Evolutionary conservation across 2,329 filamentous ascomycete genomes (phyloP).

Genomic region (Xylariaceae sp.): DNA sequence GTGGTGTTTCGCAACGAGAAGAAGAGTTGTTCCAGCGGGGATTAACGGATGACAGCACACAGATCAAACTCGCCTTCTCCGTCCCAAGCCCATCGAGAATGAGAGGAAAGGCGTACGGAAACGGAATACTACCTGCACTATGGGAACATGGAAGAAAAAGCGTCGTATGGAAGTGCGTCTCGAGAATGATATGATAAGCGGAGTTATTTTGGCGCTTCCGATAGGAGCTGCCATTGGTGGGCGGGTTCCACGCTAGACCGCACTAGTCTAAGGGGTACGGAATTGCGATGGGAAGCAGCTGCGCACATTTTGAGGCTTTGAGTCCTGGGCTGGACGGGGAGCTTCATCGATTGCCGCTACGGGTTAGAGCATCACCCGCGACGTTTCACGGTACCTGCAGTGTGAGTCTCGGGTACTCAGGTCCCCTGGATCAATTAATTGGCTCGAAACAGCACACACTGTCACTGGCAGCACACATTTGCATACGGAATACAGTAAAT

Average conservation of each 20-base stretch:
- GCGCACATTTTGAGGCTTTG: not conserved
- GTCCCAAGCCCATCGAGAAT: constrained; percentile 1
- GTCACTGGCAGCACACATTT: too few species aligned
- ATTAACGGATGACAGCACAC: constrained; percentile 20
- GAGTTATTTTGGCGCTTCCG: constrained; percentile 13
- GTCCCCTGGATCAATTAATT: too few species aligned
- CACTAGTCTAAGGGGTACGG: not conserved
- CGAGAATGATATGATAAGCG: constrained; percentile 9
- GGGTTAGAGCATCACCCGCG: not conserved
- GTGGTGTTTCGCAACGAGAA: not conserved
- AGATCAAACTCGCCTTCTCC: constrained; percentile 8
- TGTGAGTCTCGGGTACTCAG: too few species aligned
- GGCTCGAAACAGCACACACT: too few species aligned
- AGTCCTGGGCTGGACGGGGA: not conserved
- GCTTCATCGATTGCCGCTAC: not conserved
- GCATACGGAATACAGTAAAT: too few species aligned
- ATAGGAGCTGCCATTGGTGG: constrained; percentile 15
- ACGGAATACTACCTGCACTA: not conserved
- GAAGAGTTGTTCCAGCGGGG: constrained; percentile 12
- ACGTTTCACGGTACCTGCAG: not conserved
- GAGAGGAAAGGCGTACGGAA: constrained; percentile 5
- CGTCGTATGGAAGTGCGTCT: not conserved
- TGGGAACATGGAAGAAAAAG: not conserved
- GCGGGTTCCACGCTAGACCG: too few species aligned
- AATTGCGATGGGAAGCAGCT: not conserved